phyloP scores from a whole-genome alignment of 192 early-diverging fungal genomes.

The Geranomyces michiganensis region DNA sequence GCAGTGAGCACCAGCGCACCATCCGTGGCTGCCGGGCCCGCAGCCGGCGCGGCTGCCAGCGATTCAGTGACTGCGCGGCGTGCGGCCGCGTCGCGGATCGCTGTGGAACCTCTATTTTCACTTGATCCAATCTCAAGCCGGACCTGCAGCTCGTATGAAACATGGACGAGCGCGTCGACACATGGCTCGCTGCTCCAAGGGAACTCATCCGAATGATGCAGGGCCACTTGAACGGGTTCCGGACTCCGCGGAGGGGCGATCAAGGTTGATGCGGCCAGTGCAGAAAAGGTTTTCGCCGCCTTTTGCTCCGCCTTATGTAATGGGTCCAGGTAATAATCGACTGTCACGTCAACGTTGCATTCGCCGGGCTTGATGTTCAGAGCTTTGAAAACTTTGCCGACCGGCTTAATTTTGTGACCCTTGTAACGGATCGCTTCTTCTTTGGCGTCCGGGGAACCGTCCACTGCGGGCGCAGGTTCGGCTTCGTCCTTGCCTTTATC shows the following conservation, averaged over 20 bases:
- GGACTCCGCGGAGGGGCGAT: not conserved
- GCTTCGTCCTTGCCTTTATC: not conserved
- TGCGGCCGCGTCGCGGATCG: not conserved
- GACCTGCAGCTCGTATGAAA: constrained; percentile 18
- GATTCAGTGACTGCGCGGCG: not conserved
- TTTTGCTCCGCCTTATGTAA: not conserved
- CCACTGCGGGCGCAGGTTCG: not conserved
- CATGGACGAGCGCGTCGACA: not conserved
- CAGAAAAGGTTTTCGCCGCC: not conserved
- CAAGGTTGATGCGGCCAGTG: not conserved
- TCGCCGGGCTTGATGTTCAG: constrained; percentile 19
- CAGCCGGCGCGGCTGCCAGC: not conserved
- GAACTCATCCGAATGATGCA: constrained; percentile 20
- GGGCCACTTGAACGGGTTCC: not conserved
- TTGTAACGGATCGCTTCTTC: not conserved
- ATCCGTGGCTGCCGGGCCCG: not conserved
- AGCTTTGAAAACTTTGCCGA: not conserved
- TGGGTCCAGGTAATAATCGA: constrained; percentile 19
- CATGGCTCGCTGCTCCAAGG: constrained; percentile 10
- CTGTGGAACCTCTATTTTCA: not conserved
- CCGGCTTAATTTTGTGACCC: not conserved
- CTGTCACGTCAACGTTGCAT: constrained; percentile 19
- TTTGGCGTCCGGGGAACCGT: too few relatives aligned
- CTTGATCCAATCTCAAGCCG: constrained; percentile 8
- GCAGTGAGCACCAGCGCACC: not conserved